phyloP scores from a whole-genome alignment of 805 yeast species.

The Soucietia sequanensis region DNA sequence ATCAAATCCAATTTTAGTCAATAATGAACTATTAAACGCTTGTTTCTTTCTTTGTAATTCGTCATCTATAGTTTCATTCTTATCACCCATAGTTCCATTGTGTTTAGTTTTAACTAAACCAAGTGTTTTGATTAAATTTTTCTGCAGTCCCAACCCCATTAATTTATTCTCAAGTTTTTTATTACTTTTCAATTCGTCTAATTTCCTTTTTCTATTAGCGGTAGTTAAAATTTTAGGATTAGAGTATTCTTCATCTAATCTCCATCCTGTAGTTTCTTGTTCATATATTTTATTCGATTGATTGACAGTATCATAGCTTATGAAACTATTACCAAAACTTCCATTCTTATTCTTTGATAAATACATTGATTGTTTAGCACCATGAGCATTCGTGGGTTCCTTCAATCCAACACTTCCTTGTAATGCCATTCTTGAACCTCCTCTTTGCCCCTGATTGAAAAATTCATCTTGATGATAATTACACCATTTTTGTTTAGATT shows the following conservation, averaged over 20 bases:
- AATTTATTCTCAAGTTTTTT: conserved; percentile 38
- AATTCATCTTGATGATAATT: conserved; percentile 69
- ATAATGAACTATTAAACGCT: conserved; percentile 40
- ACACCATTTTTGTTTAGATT: conserved; percentile 56
- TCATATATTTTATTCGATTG: conserved; percentile 21
- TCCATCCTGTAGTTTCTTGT: conserved; percentile 9
- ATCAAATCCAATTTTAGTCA: conserved; percentile 50
- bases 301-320: conserved; percentile 18
- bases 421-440: conserved; percentile 83
- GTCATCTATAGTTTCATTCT: conserved; percentile 6
- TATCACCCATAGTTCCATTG: conserved; percentile 3
- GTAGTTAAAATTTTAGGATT: conserved; percentile 46
- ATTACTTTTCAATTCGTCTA: conserved; percentile 27
- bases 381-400: conserved; percentile 3
- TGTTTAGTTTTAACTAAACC: conserved; percentile 20
- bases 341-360: conserved; percentile 25
- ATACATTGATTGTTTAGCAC: conserved; percentile 32
- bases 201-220: conserved; percentile 34
- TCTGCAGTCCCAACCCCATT: conserved; percentile 12
- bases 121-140: conserved; percentile 17
- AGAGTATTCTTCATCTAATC: conserved; percentile 34
- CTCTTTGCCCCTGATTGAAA: too few relatives aligned
- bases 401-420: conserved; percentile 47
- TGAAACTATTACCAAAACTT: conserved; percentile 7
- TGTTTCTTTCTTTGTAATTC: conserved; percentile 8